Base-by-base conservation (phyloP, 106 monocot genomes). In the Dioscorea alata region DNA sequence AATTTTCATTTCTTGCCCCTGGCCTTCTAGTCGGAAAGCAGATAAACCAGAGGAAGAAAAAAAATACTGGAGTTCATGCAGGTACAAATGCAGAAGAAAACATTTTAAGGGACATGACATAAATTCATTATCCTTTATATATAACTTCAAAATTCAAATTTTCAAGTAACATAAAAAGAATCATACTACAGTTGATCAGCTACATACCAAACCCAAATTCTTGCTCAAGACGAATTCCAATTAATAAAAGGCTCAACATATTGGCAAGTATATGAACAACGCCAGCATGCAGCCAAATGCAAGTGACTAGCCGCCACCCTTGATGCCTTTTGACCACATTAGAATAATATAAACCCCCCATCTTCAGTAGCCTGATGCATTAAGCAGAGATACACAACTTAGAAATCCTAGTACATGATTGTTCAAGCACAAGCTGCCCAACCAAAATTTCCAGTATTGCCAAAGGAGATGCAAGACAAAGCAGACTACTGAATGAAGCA, bases 201-300 rank as follows among this genome's bases (percentile, higher is more conserved):
- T 71, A 54, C 66, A 42, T 66, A 66, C 66, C 66, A 66, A 66
- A 66, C 13, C 66, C 66, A 66, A 66, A 66, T 23, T 66, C 66
- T 23, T 66, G 66, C 19, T 66, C 66, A 66, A 66, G 66, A 4
- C 50, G 48, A 51, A 66, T 66, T 50, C 66, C 66, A 50, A 66
- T 66, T 20, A 66, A 51, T 50, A 66, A 21, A 66, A 66, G 66
- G 50, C 66, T 66, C 50, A 66, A 50, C 66, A 66, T 66, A 13
- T 66, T 66, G 49, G 66, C 66, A 66, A 66, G 66, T 20, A 66
- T 66, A 50, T 66, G 66, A 8, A 66, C 49, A 13, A 66, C 21
- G 20, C 66, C 66, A 49, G 49, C 66, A 23, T 66, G 66, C 12
- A 66, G 66, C 66, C 66, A 66, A 13, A 66, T 66, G 66, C 66